Conservation (phyloP, 2,329 filamentous ascomycete species). For the Aspergillus spinulosporus region DNA sequence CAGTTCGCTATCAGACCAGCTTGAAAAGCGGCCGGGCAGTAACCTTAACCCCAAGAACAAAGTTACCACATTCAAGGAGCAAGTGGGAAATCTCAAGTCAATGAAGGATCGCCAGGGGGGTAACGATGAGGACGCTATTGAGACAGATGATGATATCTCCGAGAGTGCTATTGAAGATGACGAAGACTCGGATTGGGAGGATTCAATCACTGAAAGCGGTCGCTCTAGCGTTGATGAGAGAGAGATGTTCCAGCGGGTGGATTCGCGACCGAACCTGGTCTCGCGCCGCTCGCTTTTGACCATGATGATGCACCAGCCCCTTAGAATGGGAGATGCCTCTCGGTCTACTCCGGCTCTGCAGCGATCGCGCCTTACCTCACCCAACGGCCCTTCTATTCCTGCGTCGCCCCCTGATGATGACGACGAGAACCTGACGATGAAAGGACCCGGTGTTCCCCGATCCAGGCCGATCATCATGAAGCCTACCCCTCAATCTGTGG, state of each 20-base stretch:
- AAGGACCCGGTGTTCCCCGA: constrained; percentile 63
- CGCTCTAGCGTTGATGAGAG: constrained; percentile 80
- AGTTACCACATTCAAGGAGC: constrained; percentile 77
- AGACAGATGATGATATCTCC: constrained; percentile 67
- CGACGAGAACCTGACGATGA: constrained; percentile 63
- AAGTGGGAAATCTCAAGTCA: constrained; percentile 67
- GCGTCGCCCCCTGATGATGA: constrained; percentile 60
- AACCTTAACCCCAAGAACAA: constrained; percentile 52
- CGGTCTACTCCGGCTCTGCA: constrained; percentile 47
- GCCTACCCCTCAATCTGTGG: constrained; percentile 67
- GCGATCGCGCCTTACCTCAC: constrained; percentile 64
- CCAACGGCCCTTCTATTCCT: constrained; percentile 65
- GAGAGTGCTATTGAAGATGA: constrained; percentile 79
- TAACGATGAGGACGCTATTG: constrained; percentile 58
- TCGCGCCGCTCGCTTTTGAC: constrained; percentile 88
- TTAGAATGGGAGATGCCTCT: constrained; percentile 65
- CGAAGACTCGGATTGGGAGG: constrained; percentile 63
- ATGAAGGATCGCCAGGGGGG: constrained; percentile 57
- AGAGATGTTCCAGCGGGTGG: constrained; percentile 82
- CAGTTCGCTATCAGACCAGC: constrained; percentile 56
- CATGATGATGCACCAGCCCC: constrained; percentile 80
- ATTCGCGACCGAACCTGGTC: constrained; percentile 80
- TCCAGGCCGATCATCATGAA: constrained; percentile 80
- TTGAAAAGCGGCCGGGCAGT: constrained; percentile 45
- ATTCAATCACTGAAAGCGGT: constrained; percentile 76